These are phyloP conservation scores for Westerdykella ornata DNA, from an alignment of 2,329 filamentous ascomycete species.

Conservation along the genomic window DNA sequence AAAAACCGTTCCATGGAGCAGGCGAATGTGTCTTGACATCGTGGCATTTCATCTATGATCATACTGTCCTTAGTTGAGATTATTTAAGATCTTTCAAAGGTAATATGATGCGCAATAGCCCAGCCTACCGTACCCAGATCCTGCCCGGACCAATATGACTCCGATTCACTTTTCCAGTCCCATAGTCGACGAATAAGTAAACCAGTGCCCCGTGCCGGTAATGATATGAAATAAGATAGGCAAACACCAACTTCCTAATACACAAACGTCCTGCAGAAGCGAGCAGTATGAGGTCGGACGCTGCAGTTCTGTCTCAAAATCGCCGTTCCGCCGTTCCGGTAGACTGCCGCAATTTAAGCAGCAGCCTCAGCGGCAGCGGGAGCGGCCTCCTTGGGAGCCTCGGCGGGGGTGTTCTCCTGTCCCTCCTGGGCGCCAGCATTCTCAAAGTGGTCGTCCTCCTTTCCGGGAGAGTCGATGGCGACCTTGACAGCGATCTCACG, in stretches of 20 bases:
- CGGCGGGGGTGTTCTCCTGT: slow-evolving; percentile 30
- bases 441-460: slow-evolving; percentile 73
- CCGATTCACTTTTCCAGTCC: slow-evolving; percentile 29
- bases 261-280: slow-evolving; percentile 14
- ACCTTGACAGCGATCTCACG: slow-evolving; percentile 99
- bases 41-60: slow-evolving; percentile 7
- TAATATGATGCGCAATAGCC: slow-evolving; percentile 11
- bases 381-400: slow-evolving; percentile 7
- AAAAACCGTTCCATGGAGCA: neutral
- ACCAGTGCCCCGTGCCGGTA: slow-evolving; percentile 25
- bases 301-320: slow-evolving; percentile 9
- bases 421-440: slow-evolving; percentile 37
- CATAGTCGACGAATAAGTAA: slow-evolving; percentile 26
- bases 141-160: slow-evolving; percentile 20
- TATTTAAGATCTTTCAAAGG: slow-evolving; percentile 7
- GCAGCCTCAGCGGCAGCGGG: slow-evolving; percentile 17
- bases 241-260: slow-evolving; percentile 19
- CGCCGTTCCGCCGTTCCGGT: slow-evolving; percentile 10
- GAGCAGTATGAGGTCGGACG: slow-evolving; percentile 5
- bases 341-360: slow-evolving; percentile 21
- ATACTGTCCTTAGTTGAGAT: slow-evolving; percentile 13
- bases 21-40: neutral
- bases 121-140: slow-evolving; percentile 25
- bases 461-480: slow-evolving; percentile 97
- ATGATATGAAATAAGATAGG: slow-evolving; percentile 25